Percentiles rank a stretch among this genome's conserved stretches.
phyloP scores from a whole-genome alignment of 129 eudicot genomes.

The Artemisia annua region DNA sequence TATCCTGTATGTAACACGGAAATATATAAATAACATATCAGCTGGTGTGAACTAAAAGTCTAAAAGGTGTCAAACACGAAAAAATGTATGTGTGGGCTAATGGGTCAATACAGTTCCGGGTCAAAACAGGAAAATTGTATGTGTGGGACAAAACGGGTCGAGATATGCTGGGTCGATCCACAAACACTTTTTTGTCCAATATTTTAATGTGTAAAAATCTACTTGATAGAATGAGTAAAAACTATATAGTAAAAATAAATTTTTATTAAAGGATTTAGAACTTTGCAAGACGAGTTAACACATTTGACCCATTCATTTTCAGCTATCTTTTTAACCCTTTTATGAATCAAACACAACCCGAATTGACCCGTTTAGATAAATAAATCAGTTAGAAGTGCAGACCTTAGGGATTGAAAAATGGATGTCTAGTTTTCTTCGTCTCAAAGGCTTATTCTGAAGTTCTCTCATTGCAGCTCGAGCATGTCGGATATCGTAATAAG shows the following conservation, averaged over 20 bases:
- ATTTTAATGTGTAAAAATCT: not conserved
- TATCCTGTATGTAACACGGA: constrained; percentile 55
- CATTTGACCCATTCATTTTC: not conserved
- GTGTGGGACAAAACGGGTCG: not conserved
- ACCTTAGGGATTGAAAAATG: constrained; percentile 99
- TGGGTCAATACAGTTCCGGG: not conserved
- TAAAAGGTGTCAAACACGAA: not conserved
- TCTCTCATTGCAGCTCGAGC: constrained; percentile 91
- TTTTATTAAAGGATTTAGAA: not conserved
- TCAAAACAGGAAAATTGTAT: not conserved
- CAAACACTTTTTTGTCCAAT: not conserved
- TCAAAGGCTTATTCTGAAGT: constrained; percentile 79
- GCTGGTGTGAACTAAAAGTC: not conserved
- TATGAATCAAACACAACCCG: not conserved
- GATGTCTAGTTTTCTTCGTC: constrained; percentile 89
- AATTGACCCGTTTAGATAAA: not conserved
- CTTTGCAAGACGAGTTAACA: not conserved
- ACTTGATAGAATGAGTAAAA: not conserved
- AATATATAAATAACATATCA: not conserved
- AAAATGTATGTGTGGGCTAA: not conserved
- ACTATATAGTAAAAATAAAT: not conserved
- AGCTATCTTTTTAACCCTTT: not conserved
- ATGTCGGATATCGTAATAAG: constrained; percentile 90
- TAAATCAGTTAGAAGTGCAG: constrained; percentile 11
- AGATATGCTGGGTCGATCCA: not conserved